Conservation (phyloP, 768 basidiomycete species). For the Omphalotus guepiniiformis region DNA sequence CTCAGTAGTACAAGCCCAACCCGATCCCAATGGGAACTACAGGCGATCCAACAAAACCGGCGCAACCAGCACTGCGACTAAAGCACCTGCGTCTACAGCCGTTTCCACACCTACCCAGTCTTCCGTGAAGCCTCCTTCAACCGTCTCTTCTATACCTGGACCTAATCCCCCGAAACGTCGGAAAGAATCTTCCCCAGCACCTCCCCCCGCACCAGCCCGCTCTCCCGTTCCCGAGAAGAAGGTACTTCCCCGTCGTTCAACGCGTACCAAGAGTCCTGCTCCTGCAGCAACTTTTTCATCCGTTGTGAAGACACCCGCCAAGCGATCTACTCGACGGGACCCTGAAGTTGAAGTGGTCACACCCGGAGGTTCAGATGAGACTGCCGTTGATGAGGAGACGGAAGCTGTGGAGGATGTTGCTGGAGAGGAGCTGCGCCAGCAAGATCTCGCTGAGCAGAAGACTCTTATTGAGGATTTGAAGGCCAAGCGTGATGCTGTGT, state of each 20-base stretch:
- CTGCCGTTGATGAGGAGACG: slow-evolving; percentile 61
- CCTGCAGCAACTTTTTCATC: slow-evolving; percentile 32
- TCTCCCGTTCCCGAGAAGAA: slow-evolving; percentile 37
- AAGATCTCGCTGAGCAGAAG: slow-evolving; percentile 76
- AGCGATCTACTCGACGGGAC: slow-evolving; percentile 30
- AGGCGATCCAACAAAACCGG: slow-evolving; percentile 57
- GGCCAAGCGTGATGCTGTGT: slow-evolving; percentile 44
- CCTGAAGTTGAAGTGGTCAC: slow-evolving; percentile 33
- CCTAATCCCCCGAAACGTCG: slow-evolving; percentile 58
- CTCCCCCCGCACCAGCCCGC: slow-evolving; percentile 37
- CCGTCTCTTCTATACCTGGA: no score
- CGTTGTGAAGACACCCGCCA: slow-evolving; percentile 31
- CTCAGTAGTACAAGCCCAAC: slow-evolving; percentile 63
- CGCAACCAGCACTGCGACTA: slow-evolving; percentile 21
- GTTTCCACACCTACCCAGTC: slow-evolving; percentile 23
- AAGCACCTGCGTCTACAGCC: slow-evolving; percentile 18
- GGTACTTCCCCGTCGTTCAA: slow-evolving; percentile 29
- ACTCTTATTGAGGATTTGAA: slow-evolving; percentile 72
- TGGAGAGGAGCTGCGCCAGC: slow-evolving; percentile 55
- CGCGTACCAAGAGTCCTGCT: slow-evolving; percentile 38
- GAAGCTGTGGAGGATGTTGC: slow-evolving; percentile 54
- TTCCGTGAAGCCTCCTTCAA: slow-evolving; percentile 31
- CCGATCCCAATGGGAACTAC: slow-evolving; percentile 76
- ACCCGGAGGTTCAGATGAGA: slow-evolving; percentile 56
- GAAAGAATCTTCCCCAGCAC: slow-evolving; percentile 54